phyloP scores from a whole-genome alignment of 1,284 basidiomycete genomes.

The Pulveroboletus sp. region DNA sequence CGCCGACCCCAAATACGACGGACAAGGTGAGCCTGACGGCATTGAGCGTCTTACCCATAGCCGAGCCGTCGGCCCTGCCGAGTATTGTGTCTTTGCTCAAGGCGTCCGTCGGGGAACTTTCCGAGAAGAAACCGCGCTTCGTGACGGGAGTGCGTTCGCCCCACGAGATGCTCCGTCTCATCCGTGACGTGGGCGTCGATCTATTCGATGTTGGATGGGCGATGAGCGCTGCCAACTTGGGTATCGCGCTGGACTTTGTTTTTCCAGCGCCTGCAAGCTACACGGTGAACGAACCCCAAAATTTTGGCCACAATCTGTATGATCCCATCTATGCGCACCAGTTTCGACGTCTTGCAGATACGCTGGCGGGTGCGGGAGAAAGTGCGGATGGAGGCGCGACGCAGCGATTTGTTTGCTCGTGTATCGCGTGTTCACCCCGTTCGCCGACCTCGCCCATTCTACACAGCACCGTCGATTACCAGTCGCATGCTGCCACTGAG shows the following conservation, averaged over 20 bases:
- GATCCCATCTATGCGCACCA: conserved; percentile 56
- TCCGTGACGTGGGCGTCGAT: conserved; percentile 68
- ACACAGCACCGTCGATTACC: conserved; percentile 52
- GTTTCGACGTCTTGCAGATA: conserved; percentile 53
- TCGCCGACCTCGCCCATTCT: conserved; percentile 41
- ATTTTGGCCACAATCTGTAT: conserved; percentile 75
- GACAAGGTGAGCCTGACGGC: not conserved
- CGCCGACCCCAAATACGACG: conserved; percentile 12
- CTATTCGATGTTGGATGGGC: conserved; percentile 75
- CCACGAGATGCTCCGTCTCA: conserved; percentile 69
- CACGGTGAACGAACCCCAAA: conserved; percentile 32
- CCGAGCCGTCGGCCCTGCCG: conserved; percentile 8
- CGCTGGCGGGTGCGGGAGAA: conserved; percentile 37
- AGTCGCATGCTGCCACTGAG: conserved; percentile 7
- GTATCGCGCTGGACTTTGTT: conserved; percentile 73
- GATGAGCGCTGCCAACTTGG: conserved; percentile 60
- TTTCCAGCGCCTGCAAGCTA: conserved; percentile 55
- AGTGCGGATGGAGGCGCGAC: not conserved
- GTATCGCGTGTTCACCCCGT: conserved; percentile 63
- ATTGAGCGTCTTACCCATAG: conserved; percentile 1
- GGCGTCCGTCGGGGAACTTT: conserved; percentile 58
- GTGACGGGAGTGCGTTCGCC: conserved; percentile 61
- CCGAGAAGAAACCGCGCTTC: conserved; percentile 59
- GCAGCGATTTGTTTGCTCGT: conserved; percentile 46
- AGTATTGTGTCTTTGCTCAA: conserved; percentile 46